These are phyloP conservation scores for Colletotrichum sp. DNA, from an alignment of 2,329 filamentous ascomycete species.

Conservation along the genomic window DNA sequence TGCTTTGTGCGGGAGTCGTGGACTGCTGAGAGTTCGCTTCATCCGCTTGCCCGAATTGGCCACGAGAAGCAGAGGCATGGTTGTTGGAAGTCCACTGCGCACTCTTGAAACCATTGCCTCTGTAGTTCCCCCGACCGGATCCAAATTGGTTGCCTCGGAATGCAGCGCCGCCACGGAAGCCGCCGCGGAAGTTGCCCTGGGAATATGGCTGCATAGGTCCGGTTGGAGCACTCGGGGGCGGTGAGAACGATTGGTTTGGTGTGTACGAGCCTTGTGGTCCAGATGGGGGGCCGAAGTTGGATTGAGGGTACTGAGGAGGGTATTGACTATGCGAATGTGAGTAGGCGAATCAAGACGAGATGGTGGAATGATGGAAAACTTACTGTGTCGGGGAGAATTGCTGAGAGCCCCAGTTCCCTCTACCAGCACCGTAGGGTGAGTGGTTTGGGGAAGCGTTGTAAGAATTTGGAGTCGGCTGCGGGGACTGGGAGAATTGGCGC, in stretches of 20 bases:
- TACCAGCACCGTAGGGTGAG: constrained; percentile 62
- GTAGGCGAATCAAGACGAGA: neutral
- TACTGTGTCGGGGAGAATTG: constrained; percentile 43
- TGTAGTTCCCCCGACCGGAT: constrained; percentile 53
- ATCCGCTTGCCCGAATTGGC: constrained; percentile 29
- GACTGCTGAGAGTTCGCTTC: constrained; percentile 33
- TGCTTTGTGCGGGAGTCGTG: constrained; percentile 18
- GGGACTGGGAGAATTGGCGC: constrained; percentile 61
- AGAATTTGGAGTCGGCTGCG: constrained; percentile 59
- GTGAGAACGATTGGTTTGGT: constrained; percentile 49
- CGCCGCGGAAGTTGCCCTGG: constrained; percentile 48
- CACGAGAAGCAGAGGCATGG: constrained; percentile 46
- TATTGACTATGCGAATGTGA: constrained; percentile 57
- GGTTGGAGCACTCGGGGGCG: constrained; percentile 61
- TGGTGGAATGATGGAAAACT: neutral
- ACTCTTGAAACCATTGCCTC: constrained; percentile 69
- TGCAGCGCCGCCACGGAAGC: constrained; percentile 54
- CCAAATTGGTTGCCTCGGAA: constrained; percentile 67
- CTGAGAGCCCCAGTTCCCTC: constrained; percentile 56
- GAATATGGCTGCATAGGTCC: constrained; percentile 62
- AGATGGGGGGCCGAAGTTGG: constrained; percentile 56
- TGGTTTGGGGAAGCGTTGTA: constrained; percentile 63
- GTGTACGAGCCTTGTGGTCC: constrained; percentile 62
- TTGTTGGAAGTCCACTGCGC: constrained; percentile 69
- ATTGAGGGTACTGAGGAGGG: constrained; percentile 63